phyloP scores from a whole-genome alignment of 495 filamentous ascomycete species.

The Apodospora peruviana region DNA sequence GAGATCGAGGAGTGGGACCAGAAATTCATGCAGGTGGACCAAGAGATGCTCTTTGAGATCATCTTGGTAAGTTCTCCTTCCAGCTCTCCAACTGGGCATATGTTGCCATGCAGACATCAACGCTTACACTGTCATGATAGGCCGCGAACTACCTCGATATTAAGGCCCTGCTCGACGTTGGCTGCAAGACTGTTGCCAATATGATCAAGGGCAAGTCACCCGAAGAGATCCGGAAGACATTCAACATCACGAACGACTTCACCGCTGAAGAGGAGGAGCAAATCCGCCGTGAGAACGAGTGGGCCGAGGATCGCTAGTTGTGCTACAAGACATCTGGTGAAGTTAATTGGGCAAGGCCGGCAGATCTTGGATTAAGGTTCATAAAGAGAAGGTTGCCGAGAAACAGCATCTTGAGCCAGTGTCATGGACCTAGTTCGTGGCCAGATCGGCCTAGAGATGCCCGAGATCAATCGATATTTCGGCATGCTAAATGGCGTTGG shows the following conservation, averaged over 20 bases:
- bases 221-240: constrained; percentile 77
- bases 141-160: constrained; percentile 79
- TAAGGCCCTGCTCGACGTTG: constrained; percentile 74
- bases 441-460: too few relatives aligned
- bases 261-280: constrained; percentile 79
- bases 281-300: constrained; percentile 78
- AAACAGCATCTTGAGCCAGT: too few relatives aligned
- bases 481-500: too few relatives aligned
- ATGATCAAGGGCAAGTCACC: constrained; percentile 86
- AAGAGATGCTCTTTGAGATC: constrained; percentile 99
- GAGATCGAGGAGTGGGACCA: constrained; percentile 99
- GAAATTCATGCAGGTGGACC: constrained; percentile 99
- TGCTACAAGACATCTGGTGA: background rate
- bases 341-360: too few relatives aligned
- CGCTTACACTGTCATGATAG: constrained; percentile 17
- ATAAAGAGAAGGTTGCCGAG: too few relatives aligned
- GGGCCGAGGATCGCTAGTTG: constrained; percentile 64
- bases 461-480: too few relatives aligned
- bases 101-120: background rate
- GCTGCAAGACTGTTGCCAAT: constrained; percentile 80
- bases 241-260: constrained; percentile 82
- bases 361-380: too few relatives aligned
- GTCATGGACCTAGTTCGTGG: too few relatives aligned
- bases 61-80: constrained; percentile 66
- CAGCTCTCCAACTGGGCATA: background rate